Percentiles rank a stretch among this genome's conserved stretches.
phyloP scores from a whole-genome alignment of 73 alveolate genomes.

The Paramecium octaurelia region DNA sequence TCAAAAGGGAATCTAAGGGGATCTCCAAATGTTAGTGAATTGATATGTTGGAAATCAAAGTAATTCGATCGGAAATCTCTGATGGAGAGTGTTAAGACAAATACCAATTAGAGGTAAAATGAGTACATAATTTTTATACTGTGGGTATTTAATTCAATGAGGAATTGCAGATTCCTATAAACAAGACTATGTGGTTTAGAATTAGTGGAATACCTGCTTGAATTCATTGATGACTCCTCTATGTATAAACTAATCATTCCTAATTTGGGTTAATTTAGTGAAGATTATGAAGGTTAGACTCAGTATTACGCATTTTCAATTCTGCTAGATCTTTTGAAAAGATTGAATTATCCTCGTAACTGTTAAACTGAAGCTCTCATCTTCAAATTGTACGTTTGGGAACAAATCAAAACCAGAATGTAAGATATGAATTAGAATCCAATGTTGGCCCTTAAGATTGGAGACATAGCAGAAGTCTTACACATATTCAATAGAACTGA shows the following conservation, averaged over 20 bases:
- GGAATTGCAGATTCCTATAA: background rate
- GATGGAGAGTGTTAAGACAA: background rate
- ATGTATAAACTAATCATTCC: background rate
- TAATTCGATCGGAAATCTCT: background rate
- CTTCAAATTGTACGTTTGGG: background rate
- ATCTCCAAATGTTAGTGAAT: background rate
- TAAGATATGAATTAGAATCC: background rate
- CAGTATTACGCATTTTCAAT: background rate
- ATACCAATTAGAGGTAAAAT: background rate
- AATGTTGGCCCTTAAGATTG: background rate
- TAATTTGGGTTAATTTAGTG: background rate
- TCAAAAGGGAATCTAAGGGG: too few relatives aligned
- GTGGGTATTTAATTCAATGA: background rate
- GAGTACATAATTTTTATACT: background rate
- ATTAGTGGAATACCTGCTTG: background rate
- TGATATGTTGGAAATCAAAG: background rate
- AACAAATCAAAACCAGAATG: background rate
- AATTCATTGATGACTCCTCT: background rate
- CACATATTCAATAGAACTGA: background rate
- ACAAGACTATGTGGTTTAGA: constrained; percentile 7
- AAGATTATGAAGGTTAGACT: background rate
- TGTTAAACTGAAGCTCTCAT: background rate
- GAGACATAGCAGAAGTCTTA: background rate
- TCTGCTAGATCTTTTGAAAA: background rate
- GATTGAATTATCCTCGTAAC: background rate